Base-by-base conservation (phyloP, 768 basidiomycete genomes). In the Boletus vinaceobasis region DNA sequence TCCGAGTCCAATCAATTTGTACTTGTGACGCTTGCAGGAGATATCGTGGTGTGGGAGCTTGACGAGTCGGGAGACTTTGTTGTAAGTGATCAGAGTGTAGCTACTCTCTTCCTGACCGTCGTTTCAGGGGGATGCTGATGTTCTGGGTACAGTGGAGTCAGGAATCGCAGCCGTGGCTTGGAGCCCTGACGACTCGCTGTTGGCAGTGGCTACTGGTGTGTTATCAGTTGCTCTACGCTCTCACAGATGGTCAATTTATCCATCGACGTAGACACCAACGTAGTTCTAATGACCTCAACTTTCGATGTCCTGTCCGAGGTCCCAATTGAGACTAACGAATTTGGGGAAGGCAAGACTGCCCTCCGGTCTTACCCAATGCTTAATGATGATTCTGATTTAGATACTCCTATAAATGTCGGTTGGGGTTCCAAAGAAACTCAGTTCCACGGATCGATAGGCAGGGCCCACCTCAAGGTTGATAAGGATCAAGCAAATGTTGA, bases 341-440 rank as follows among this genome's bases (percentile, higher is more conserved):
- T 94, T 61, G 97, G 96, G 37, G 87, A 95, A 80, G 92, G 91
- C 86, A 50, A 50, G 75, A 43, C 43, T 44, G 0, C 4, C 43
- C 19, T 50, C 27, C 43, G 43, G 56, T 33, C 46, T 32, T 32
- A 14, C 5, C 13, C 48, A 17, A 21, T 31, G 2, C 46, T 19
- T 39, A 26, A 44, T 68, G 37, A 62, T 43, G 47, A 31, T 61
- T 43, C 37, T 43, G 31, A 59, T 54, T 5, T 61, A 93, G 93
- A 93, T 67, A 83, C 86, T 26, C 91, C 90, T 3, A 93, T 98
- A 64, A 92, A 95, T 62, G 93, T 98, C 55, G 97, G 97, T 15
- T 99, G 97, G 97, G 97, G 97, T 38, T 90, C 90, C 2, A 96
- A 95, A 65, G 81, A 90, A 68, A 98, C 97, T 0, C 97, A 99